A percentile compares a stretch with the other conserved stretches of the same genome.
Conservation (phyloP, 257 asterid genomes). For the Capsicum pubescens region DNA sequence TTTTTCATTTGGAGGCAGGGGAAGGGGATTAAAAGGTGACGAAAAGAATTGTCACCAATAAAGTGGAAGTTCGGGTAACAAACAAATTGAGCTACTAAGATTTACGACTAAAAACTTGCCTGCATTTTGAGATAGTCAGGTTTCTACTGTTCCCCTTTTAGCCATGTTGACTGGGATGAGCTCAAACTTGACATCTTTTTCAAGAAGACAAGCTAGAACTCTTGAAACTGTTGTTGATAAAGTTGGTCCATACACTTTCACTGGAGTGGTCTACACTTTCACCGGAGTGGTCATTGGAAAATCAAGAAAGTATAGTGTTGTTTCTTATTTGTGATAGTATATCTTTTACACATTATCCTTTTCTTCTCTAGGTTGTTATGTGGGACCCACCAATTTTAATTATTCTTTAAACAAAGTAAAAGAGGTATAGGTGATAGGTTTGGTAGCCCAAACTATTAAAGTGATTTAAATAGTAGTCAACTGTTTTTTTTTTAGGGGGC, state of each 20-base stretch:
- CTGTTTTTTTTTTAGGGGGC: not conserved
- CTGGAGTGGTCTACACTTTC: too few species aligned
- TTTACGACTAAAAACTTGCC: conserved; percentile 33
- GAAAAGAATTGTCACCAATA: too few species aligned
- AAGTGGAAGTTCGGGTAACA: not conserved
- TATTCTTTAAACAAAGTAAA: not conserved
- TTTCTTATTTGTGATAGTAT: not conserved
- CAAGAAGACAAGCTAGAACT: conserved; percentile 72
- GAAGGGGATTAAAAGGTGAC: too few species aligned
- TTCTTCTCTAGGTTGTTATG: not conserved
- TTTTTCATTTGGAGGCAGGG: too few species aligned
- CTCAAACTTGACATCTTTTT: conserved; percentile 74
- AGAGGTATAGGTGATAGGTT: not conserved
- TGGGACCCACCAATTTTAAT: not conserved
- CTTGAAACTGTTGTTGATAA: conserved; percentile 74
- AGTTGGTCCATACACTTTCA: conserved; percentile 83
- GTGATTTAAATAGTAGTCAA: not conserved
- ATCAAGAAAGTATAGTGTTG: conserved; percentile 17
- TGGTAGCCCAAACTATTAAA: not conserved
- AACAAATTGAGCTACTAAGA: not conserved
- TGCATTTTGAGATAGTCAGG: conserved; percentile 85
- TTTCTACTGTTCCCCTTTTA: conserved; percentile 75
- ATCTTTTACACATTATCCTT: not conserved
- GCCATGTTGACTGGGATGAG: conserved; percentile 73
- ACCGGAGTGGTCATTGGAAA: conserved; percentile 60